Conservation (phyloP, 1,284 basidiomycete genomes). For the Ceratobasidium theobromae region DNA sequence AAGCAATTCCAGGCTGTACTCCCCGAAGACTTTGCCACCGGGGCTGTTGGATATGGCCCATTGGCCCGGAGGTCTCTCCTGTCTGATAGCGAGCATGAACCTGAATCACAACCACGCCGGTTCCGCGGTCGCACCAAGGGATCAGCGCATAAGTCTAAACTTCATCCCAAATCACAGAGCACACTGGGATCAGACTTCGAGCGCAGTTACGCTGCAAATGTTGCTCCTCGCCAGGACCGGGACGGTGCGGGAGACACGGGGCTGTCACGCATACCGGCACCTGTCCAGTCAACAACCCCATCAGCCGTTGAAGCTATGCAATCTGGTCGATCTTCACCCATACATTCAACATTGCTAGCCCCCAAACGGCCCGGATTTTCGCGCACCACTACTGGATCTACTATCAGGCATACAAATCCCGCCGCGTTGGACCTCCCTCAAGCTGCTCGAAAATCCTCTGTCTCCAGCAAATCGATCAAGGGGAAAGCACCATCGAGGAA, state of each 20-base stretch:
- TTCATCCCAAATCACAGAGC: conserved; percentile 36
- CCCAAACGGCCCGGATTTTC: conserved; percentile 29
- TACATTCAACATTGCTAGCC: background rate
- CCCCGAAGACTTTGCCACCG: conserved; percentile 44
- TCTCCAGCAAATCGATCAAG: conserved; percentile 8
- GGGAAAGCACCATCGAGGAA: conserved; percentile 12
- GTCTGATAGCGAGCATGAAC: conserved; percentile 46
- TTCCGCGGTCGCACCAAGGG: conserved; percentile 43
- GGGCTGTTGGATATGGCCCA: conserved; percentile 33
- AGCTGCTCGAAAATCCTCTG: conserved; percentile 5
- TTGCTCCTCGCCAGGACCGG: conserved; percentile 64
- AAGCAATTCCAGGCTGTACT: conserved; percentile 78
- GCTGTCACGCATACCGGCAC: conserved; percentile 52
- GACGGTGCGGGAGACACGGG: conserved; percentile 5
- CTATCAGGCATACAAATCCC: conserved; percentile 8
- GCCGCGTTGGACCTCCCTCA: background rate
- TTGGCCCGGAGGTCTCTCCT: conserved; percentile 34
- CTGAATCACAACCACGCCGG: conserved; percentile 39
- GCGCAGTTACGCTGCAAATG: conserved; percentile 84
- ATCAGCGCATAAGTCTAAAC: conserved; percentile 19
- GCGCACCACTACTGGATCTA: conserved; percentile 22
- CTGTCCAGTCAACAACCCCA: conserved; percentile 63
- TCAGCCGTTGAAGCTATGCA: background rate
- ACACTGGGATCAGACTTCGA: conserved; percentile 75
- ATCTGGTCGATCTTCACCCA: conserved; percentile 22